Base-by-base conservation (phyloP, 2,329 filamentous ascomycete species). In the Chaetomium olivaceum region DNA sequence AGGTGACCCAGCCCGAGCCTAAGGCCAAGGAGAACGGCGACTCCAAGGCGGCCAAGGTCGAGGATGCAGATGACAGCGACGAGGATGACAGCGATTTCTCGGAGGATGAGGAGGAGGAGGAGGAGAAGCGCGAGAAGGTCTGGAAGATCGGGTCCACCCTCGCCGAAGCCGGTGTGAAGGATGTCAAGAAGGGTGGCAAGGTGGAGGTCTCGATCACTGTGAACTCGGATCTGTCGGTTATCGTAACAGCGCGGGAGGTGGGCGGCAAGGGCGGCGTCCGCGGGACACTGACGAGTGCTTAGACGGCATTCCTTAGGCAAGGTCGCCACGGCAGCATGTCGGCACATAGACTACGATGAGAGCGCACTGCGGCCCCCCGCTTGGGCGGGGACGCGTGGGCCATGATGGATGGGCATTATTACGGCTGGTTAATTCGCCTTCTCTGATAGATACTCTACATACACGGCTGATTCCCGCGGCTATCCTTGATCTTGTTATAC, bases 201-300 rank as follows among this genome's bases (percentile, higher is more conserved):
- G 88, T 99, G 71, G 95, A 99, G 83, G 89, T 98, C 62, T 96
- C 92, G 76, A 87, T 98, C 74, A 96, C 94, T 77, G 90, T 98
- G 70, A 86, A 85, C 63, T 89, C 87, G 29, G 93, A 98, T 76
- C 82, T 97, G 64, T 84, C 84, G 70, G 85, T 97, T 68, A 92
- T 90, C 58, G 84, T 97, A 71, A 91, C 93, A 51, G 89, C 90
- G 64, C 85, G 94, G 70, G 93, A 96, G 78, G 89, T 97, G 58
- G 93, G 94, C 69, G 91, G 87, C 67, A 94, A 96, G 83, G 90
- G 90, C 52, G 93, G 92, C 71, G 88, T 95, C 66, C 83, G 92
- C 72, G 92, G 91, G 46, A 82, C 75, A 62, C 70, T 86, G 61
- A 61, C 85, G 61, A 69, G 67, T 39, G 70, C 67, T 55, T 73